Evolutionary conservation across 2,329 filamentous ascomycete species (phyloP).

Genomic region (Thielaviopsis populi): DNA sequence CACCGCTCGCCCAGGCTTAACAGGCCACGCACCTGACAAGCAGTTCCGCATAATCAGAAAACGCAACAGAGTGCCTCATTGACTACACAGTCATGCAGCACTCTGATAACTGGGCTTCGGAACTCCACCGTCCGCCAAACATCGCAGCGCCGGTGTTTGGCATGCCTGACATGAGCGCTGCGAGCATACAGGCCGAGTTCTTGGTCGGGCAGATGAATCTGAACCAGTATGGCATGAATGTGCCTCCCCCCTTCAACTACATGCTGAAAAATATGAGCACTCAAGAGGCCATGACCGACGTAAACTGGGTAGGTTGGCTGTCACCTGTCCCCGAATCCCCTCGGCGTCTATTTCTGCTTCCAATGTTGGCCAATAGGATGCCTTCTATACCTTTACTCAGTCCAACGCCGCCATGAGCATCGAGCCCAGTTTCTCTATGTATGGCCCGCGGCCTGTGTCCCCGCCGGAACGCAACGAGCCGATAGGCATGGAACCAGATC

Average conservation of each 20-base stretch:
- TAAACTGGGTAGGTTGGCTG: constrained; percentile 33
- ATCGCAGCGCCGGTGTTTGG: neutral
- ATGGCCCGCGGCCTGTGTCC: neutral
- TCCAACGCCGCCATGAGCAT: constrained; percentile 16
- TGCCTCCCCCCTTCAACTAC: constrained; percentile 20
- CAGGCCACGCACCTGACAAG: constrained; percentile 65
- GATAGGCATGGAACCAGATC: neutral
- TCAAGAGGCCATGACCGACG: constrained; percentile 24
- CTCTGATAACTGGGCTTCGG: neutral
- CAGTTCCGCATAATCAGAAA: constrained; percentile 82
- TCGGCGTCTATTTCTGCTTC: neutral
- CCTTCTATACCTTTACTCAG: constrained; percentile 43
- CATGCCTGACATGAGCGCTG: neutral
- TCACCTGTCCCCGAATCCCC: neutral
- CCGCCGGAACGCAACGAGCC: neutral
- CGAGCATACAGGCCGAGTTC: neutral
- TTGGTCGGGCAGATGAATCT: neutral
- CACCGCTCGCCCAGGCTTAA: constrained; percentile 61
- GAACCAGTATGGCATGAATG: neutral
- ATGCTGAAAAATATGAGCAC: constrained; percentile 35
- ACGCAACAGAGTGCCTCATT: constrained; percentile 65
- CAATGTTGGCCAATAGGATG: constrained; percentile 27
- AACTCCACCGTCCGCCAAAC: neutral
- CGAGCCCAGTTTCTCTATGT: constrained; percentile 8
- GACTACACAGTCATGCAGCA: neutral